A percentile compares a stretch with the other conserved stretches of the same genome.
These are phyloP conservation scores for Globisporangium camurandrum DNA, from an alignment of 352 stramenopile genomes.

Conservation along the genomic window DNA sequence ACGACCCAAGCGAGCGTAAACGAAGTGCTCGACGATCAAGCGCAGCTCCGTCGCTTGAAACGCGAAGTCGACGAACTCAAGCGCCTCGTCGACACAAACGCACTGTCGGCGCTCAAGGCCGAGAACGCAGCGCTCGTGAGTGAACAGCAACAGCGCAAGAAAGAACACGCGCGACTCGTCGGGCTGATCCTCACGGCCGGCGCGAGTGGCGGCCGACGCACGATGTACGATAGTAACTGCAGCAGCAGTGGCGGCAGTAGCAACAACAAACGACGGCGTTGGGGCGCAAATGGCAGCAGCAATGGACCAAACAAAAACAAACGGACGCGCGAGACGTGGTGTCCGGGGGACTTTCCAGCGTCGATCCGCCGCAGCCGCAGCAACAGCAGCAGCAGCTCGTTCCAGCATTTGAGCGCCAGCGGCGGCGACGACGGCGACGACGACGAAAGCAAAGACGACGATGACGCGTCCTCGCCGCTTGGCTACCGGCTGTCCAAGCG, in stretches of 20 bases:
- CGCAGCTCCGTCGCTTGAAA: constrained; percentile 61
- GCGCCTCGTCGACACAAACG: constrained; percentile 44
- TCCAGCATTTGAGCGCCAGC: no score
- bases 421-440: no score
- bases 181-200: constrained; percentile 59
- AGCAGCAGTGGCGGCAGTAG: constrained; percentile 16
- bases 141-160: constrained; percentile 48
- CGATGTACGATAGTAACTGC: constrained; percentile 9
- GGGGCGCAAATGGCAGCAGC: no score
- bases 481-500: constrained; percentile 27
- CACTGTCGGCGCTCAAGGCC: constrained; percentile 47
- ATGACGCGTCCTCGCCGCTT: constrained; percentile 9
- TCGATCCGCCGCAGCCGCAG: no score
- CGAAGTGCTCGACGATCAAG: constrained; percentile 90
- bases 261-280: no score
- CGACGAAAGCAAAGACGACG: background rate
- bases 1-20: constrained; percentile 79
- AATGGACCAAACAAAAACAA: no score
- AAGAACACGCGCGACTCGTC: constrained; percentile 47
- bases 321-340: constrained; percentile 61
- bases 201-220: constrained; percentile 18
- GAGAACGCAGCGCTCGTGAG: constrained; percentile 63
- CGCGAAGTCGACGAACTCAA: constrained; percentile 66
- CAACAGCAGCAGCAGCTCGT: no score
- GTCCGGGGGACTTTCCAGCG: constrained; percentile 49